Conservation (phyloP, 192 early-diverging fungal species). For the Coemansia asiatica region DNA sequence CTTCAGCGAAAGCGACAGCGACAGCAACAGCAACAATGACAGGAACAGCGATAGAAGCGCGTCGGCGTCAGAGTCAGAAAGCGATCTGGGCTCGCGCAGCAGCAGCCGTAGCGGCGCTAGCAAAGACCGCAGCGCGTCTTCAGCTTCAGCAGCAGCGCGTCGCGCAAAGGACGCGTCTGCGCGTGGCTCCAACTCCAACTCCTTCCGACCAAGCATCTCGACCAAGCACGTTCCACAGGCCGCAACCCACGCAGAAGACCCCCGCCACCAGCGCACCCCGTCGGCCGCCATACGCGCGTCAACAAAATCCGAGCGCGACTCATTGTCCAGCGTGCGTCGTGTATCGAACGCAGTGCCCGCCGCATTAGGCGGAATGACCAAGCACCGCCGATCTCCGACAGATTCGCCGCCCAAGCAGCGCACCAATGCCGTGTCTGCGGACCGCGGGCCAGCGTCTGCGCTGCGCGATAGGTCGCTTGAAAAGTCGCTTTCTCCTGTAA, state of each 20-base stretch:
- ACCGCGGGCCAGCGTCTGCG: too few species aligned
- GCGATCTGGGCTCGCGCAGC: neutral
- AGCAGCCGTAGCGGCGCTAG: neutral
- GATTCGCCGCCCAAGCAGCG: neutral
- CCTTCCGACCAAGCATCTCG: neutral
- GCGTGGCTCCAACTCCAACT: neutral
- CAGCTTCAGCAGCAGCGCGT: neutral
- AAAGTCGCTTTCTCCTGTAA: slow-evolving; percentile 10
- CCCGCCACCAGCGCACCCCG: neutral
- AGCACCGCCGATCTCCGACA: slow-evolving; percentile 8
- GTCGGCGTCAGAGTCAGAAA: neutral
- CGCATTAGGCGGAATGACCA: neutral
- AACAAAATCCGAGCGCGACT: neutral
- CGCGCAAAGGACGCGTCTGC: neutral
- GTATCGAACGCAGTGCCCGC: neutral
- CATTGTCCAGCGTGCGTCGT: neutral
- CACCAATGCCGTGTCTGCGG: neutral
- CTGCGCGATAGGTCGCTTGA: slow-evolving; percentile 1
- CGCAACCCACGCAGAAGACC: neutral
- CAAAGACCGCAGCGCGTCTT: slow-evolving; percentile 12
- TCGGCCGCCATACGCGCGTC: neutral
- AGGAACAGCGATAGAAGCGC: neutral
- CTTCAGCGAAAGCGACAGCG: slow-evolving; percentile 14
- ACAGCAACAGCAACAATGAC: neutral
- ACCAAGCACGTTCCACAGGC: neutral